A percentile compares a stretch with the other conserved stretches of the same genome.
phyloP scores from a whole-genome alignment of 805 yeast species.

The Suhomyces emberorum region DNA sequence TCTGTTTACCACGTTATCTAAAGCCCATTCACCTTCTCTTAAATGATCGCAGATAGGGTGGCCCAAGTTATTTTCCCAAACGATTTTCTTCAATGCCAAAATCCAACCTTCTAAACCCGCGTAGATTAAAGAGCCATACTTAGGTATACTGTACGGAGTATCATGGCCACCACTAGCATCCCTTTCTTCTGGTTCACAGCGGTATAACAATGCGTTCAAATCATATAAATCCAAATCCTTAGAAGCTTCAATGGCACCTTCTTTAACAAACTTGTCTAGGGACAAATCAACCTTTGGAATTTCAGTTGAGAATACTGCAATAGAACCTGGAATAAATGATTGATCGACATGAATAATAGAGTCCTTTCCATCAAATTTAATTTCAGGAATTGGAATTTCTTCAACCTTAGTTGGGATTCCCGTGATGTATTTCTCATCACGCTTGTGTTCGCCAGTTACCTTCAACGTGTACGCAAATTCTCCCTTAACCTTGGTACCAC shows the following conservation, averaged over 20 bases:
- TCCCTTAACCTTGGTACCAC: slow-evolving; percentile 57
- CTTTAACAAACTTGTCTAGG: slow-evolving; percentile 63
- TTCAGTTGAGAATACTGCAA: slow-evolving; percentile 74
- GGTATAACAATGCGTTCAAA: slow-evolving; percentile 70
- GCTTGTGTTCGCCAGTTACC: slow-evolving; percentile 47
- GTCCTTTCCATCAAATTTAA: slow-evolving; percentile 39
- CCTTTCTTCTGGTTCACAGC: slow-evolving; percentile 83
- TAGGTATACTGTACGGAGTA: slow-evolving; percentile 76
- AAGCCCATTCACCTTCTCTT: slow-evolving; percentile 85
- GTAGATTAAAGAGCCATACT: slow-evolving; percentile 68
- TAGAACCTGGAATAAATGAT: slow-evolving; percentile 82
- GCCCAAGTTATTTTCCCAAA: slow-evolving; percentile 70
- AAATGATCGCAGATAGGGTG: slow-evolving; percentile 81
- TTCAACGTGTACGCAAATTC: slow-evolving; percentile 58
- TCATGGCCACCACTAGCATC: slow-evolving; percentile 69
- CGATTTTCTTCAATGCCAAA: slow-evolving; percentile 58
- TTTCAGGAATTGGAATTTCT: slow-evolving; percentile 48
- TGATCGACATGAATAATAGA: slow-evolving; percentile 58
- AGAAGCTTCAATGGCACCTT: slow-evolving; percentile 77
- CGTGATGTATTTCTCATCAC: slow-evolving; percentile 42
- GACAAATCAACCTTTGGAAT: slow-evolving; percentile 62
- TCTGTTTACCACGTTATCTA: slow-evolving; percentile 68
- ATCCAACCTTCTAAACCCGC: slow-evolving; percentile 96
- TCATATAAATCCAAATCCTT: slow-evolving; percentile 58
- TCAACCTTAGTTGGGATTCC: slow-evolving; percentile 66